A percentile compares a stretch with the other conserved stretches of the same genome.
These are phyloP conservation scores for Pseudocohnilembus persalinus DNA, from an alignment of 169 alveolate genomes.

Conservation along the genomic window DNA sequence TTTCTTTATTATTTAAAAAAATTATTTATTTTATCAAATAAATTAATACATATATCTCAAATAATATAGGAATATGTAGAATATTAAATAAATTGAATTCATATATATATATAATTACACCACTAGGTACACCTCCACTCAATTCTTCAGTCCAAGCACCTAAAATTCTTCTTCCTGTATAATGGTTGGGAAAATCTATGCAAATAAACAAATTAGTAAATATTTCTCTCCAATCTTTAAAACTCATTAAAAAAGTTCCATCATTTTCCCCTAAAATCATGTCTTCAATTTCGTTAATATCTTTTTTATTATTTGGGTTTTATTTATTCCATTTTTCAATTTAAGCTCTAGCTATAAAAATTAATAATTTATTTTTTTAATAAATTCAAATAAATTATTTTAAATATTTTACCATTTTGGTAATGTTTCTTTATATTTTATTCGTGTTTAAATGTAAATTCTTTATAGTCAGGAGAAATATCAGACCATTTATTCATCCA, in stretches of 20 bases:
- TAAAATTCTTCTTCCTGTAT: slow-evolving; percentile 59
- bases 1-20: too few relatives aligned
- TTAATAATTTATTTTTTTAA: too few relatives aligned
- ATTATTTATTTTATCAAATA: too few relatives aligned
- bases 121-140: slow-evolving; percentile 67
- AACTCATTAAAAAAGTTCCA: slow-evolving; percentile 87
- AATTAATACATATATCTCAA: too few relatives aligned
- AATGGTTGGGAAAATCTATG: slow-evolving; percentile 64
- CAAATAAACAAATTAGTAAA: slow-evolving; percentile 74
- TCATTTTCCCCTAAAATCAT: slow-evolving; percentile 45
- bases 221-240: slow-evolving; percentile 73
- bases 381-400: too few relatives aligned
- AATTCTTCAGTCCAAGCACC: slow-evolving; percentile 57
- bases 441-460: not conserved
- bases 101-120: too few relatives aligned
- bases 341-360: not conserved
- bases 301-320: not conserved
- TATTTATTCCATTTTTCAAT: not conserved
- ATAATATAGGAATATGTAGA: not conserved
- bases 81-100: too few relatives aligned
- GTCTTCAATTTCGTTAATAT: not conserved
- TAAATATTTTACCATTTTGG: not conserved
- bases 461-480: not conserved
- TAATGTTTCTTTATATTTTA: too few relatives aligned
- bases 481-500: not conserved